Evolutionary conservation across 768 basidiomycete species (phyloP), one percentile per base, ranked within the genome.

Genomic region (Calocybe cyanea): DNA sequence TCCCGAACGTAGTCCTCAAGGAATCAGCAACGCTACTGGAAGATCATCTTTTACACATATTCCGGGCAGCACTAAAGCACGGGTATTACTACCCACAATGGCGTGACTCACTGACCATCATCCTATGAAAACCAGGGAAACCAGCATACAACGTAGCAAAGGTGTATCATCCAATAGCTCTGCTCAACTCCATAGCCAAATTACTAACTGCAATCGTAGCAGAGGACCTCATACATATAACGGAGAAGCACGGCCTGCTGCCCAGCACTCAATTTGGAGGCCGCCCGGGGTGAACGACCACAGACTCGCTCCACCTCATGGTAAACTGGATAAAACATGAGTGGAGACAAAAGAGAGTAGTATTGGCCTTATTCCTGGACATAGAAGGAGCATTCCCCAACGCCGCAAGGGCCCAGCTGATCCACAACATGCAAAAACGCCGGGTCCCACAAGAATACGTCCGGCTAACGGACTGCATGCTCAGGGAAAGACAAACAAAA

Each of bases 281-380:
- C 2, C 31, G 63, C 6, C 60, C 66, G 4, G 57, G 50, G 6
- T 18, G 36, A 31, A 52, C 62, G 1, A 62, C 70, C 0, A 62
- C 58, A 0, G 65, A 70, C 53, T 52, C 67, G 17, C 34, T 35
- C 17, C 34, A 35, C 14, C 13, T 35, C 7, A 6, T 35, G 7
- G n/a, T n/a, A 6, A 3, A 41, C 65, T 60, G 49, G 10, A 53
- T 72, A 17, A 59, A 68, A 36, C 60, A 65, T 5, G 64, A 67
- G 0, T 71, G 71, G 71, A 3, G 18, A 20, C 31, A 36, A 14
- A 41, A 46, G 0, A 42, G 60, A 28, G 60, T 59, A 0, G 65
- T 52, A 2, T 46, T 53, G 7, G 54, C 45, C 0, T 51, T 67
- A 0, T 62, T 58, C 43, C 48, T 65, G 2, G 65, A 66, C 31